These are phyloP conservation scores for Kazachstania psychrophila DNA, from an alignment of 805 yeast species.

Conservation along the genomic window DNA sequence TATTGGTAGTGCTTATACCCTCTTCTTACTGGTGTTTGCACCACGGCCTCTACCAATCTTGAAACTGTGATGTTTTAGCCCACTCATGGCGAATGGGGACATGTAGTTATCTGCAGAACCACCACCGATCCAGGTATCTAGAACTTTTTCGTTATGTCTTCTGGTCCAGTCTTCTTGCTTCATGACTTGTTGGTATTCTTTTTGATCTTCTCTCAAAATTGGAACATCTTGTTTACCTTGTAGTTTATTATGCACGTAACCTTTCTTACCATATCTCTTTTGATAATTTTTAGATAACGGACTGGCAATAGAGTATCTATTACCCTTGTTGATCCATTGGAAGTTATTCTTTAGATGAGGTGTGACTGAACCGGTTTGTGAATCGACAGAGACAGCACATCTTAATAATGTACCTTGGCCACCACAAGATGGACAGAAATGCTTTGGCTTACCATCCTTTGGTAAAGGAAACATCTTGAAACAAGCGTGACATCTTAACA, in stretches of 20 bases:
- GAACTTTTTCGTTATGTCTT: slow-evolving; percentile 73
- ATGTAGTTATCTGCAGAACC: slow-evolving; percentile 66
- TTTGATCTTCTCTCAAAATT: slow-evolving; percentile 83
- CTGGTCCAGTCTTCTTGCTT: slow-evolving; percentile 84
- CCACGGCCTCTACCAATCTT: slow-evolving; percentile 78
- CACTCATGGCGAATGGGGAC: slow-evolving; percentile 74
- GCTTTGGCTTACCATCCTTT: slow-evolving; percentile 64
- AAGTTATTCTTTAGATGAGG: slow-evolving; percentile 87
- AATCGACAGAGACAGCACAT: slow-evolving; percentile 80
- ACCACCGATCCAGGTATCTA: slow-evolving; percentile 90
- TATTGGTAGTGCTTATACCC: slow-evolving; percentile 7
- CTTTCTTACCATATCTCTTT: slow-evolving; percentile 68
- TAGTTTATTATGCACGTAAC: slow-evolving; percentile 58
- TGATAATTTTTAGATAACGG: slow-evolving; percentile 74
- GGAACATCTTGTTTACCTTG: slow-evolving; percentile 24
- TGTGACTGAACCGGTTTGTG: slow-evolving; percentile 67
- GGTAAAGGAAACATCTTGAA: slow-evolving; percentile 74
- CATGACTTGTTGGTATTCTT: slow-evolving; percentile 80
- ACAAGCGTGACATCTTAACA: slow-evolving; percentile 97
- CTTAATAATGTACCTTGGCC: slow-evolving; percentile 74
- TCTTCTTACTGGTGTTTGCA: slow-evolving; percentile 55
- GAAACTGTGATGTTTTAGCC: slow-evolving; percentile 56
- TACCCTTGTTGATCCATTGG: slow-evolving; percentile 90
- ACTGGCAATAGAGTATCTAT: slow-evolving; percentile 70
- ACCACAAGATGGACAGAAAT: slow-evolving; percentile 94